Evolutionary conservation across 2,329 filamentous ascomycete genomes (phyloP).

Genomic region (Penicillium vulpinum): DNA sequence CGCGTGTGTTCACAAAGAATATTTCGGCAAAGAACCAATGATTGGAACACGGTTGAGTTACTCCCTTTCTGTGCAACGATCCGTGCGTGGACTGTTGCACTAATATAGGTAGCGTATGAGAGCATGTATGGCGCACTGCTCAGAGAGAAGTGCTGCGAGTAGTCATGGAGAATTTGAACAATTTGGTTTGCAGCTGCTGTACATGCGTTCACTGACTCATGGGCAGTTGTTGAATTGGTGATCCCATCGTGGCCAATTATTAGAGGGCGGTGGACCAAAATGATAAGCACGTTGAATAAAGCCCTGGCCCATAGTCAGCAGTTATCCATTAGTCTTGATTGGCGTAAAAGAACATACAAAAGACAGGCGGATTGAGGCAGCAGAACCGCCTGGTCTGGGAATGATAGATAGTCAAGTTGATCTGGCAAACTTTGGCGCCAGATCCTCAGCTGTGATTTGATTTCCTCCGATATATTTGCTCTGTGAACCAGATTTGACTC

Average conservation of each 20-base stretch:
- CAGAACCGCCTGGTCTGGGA: conserved; percentile 22
- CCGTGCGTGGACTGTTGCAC: conserved; percentile 55
- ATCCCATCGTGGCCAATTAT: conserved; percentile 25
- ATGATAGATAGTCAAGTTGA: conserved; percentile 24
- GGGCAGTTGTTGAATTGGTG: conserved; percentile 22
- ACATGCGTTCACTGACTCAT: conserved; percentile 34
- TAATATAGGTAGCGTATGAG: conserved; percentile 58
- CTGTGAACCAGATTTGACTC: conserved; percentile 15
- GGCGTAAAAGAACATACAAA: conserved; percentile 10
- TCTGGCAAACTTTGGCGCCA: conserved; percentile 28
- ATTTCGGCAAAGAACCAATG: conserved; percentile 21
- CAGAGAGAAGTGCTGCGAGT: conserved; percentile 44
- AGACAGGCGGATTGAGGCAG: conserved; percentile 25
- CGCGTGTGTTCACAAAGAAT: conserved; percentile 21
- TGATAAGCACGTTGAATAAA: conserved; percentile 45
- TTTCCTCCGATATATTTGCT: conserved; percentile 18
- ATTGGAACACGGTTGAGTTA: conserved; percentile 29
- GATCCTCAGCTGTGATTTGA: conserved; percentile 21
- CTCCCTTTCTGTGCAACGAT: conserved; percentile 42
- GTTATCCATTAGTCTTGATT: background rate
- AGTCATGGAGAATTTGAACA: conserved; percentile 37
- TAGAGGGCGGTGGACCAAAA: conserved; percentile 47
- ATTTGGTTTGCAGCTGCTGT: conserved; percentile 38
- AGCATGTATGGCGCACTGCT: conserved; percentile 49
- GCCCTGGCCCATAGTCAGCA: conserved; percentile 16